phyloP scores from a whole-genome alignment of 306 rosid species.

The Mimosa pudica region DNA sequence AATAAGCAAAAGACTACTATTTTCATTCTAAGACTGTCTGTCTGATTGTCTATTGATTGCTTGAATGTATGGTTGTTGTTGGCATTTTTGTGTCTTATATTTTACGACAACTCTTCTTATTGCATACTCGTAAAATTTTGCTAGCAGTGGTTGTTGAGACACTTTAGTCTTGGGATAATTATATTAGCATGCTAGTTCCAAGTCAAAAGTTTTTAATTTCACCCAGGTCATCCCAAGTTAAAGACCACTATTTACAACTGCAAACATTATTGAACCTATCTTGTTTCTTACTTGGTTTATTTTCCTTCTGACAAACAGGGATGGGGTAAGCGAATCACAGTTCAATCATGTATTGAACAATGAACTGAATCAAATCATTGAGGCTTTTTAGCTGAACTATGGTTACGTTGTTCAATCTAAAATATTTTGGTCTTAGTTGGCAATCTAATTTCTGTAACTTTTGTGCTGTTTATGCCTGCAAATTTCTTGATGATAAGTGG shows the following conservation, averaged over 20 bases:
- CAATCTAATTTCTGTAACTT: not conserved
- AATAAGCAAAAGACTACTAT: too few relatives aligned
- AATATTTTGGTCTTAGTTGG: not conserved
- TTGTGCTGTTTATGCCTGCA: constrained; percentile 61
- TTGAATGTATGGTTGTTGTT: not conserved
- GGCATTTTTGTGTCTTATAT: not conserved
- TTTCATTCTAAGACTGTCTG: not conserved
- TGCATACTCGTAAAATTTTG: not conserved
- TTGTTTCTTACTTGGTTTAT: not conserved
- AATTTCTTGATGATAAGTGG: constrained; percentile 84
- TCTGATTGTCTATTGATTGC: not conserved
- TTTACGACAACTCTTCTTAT: not conserved
- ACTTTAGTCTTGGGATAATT: not conserved
- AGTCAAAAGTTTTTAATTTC: too few relatives aligned
- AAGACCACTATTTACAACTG: too few relatives aligned
- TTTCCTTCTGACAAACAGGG: constrained; percentile 52
- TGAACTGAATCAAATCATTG: constrained; percentile 76
- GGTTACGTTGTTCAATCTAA: not conserved
- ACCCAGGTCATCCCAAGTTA: too few relatives aligned
- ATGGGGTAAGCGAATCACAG: constrained; percentile 93
- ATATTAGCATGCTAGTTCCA: too few relatives aligned
- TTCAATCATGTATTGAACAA: constrained; percentile 86
- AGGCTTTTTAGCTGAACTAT: constrained; percentile 47
- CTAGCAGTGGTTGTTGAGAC: not conserved
- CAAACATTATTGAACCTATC: not conserved